These are phyloP conservation scores for Xylaria sp. DNA, from an alignment of 2,329 filamentous ascomycete genomes.

Conservation along the genomic window DNA sequence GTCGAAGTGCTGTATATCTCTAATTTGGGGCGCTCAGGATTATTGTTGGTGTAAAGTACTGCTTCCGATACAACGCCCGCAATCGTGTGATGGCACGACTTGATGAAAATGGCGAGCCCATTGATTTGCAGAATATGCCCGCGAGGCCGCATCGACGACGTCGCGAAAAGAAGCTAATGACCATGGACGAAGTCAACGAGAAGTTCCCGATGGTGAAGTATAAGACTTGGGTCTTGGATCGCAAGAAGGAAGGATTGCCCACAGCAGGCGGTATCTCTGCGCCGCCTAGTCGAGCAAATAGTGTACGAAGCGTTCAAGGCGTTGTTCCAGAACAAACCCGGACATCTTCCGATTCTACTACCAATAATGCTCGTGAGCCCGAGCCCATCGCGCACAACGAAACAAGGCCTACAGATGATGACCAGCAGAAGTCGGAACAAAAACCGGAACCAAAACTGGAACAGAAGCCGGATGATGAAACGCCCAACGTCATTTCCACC, in stretches of 20 bases:
- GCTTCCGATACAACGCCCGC: slow-evolving; percentile 94
- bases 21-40: slow-evolving; percentile 59
- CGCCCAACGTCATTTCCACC: slow-evolving; percentile 27
- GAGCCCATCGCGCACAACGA: slow-evolving; percentile 1
- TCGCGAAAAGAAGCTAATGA: slow-evolving; percentile 97
- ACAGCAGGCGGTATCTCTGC: slow-evolving; percentile 77
- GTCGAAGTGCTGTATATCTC: slow-evolving; percentile 7
- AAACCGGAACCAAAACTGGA: background rate
- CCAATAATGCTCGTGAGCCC: slow-evolving; percentile 26
- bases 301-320: slow-evolving; percentile 62
- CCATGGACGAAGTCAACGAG: slow-evolving; percentile 97
- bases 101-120: slow-evolving; percentile 79
- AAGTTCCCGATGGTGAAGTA: slow-evolving; percentile 95
- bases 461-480: slow-evolving; percentile 16
- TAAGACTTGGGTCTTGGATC: slow-evolving; percentile 84
- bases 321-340: slow-evolving; percentile 42
- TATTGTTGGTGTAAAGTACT: slow-evolving; percentile 98
- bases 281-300: slow-evolving; percentile 66
- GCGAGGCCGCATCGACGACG: slow-evolving; percentile 72
- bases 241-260: slow-evolving; percentile 77
- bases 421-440: slow-evolving; percentile 23
- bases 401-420: slow-evolving; percentile 24
- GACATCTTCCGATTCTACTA: slow-evolving; percentile 38
- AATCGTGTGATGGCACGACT: slow-evolving; percentile 68
- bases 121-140: slow-evolving; percentile 81